Evolutionary conservation across 352 stramenopile genomes (phyloP).

Genomic region (Phytophthora tubulina): DNA sequence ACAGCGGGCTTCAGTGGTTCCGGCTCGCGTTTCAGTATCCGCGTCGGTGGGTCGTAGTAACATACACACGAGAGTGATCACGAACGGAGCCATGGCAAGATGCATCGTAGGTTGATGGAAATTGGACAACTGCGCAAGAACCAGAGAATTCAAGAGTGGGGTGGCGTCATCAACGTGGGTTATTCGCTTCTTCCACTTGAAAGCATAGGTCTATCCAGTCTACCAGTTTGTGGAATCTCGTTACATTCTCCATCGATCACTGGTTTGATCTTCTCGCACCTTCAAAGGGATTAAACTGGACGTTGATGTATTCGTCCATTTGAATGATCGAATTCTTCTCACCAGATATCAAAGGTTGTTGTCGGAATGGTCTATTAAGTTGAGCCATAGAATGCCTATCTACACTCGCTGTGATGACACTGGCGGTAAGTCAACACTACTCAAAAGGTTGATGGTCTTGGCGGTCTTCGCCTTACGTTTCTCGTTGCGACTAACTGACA

Average conservation of each 20-base stretch:
- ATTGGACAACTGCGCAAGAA: background rate
- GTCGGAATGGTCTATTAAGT: slow-evolving; percentile 23
- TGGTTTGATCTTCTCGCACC: slow-evolving; percentile 3
- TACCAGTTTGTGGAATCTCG: too few relatives aligned
- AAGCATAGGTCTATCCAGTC: slow-evolving; percentile 8
- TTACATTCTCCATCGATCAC: slow-evolving; percentile 15
- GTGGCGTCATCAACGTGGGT: slow-evolving; percentile 22
- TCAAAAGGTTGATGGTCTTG: slow-evolving; percentile 73
- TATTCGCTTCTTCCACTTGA: too few relatives aligned
- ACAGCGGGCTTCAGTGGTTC: too few relatives aligned
- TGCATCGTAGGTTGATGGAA: slow-evolving; percentile 4
- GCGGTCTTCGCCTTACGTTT: slow-evolving; percentile 71
- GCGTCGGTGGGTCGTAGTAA: too few relatives aligned
- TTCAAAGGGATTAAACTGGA: slow-evolving; percentile 8
- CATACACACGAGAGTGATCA: slow-evolving; percentile 36
- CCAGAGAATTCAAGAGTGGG: slow-evolving; percentile 24
- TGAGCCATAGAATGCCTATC: too few relatives aligned
- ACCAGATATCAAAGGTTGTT: slow-evolving; percentile 18
- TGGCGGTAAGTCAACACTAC: slow-evolving; percentile 18
- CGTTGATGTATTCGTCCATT: background rate
- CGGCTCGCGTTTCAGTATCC: too few relatives aligned
- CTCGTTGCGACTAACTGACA: slow-evolving; percentile 67
- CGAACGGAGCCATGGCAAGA: slow-evolving; percentile 38
- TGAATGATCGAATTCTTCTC: background rate
- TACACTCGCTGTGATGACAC: slow-evolving; percentile 25